Conservation (phyloP, 164 flowering plant genomes). For the Umbellularia californica region DNA sequence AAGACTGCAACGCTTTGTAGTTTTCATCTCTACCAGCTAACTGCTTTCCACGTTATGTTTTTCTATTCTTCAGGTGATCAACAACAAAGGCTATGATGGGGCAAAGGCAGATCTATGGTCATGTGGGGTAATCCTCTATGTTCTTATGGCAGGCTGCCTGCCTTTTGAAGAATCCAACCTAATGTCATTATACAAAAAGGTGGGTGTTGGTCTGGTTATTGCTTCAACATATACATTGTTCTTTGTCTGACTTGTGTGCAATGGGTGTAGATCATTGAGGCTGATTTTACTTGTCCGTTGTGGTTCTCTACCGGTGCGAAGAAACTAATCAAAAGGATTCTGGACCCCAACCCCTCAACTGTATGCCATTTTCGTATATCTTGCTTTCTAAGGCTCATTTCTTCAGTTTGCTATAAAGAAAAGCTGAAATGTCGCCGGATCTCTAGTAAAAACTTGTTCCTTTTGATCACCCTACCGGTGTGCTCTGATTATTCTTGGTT, state of each 20-base stretch:
- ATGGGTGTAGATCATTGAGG: conserved; percentile 68
- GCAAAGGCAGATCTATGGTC: conserved; percentile 98
- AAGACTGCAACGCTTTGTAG: not conserved
- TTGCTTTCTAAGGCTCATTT: not conserved
- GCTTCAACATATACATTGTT: not conserved
- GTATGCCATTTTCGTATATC: conserved; percentile 33
- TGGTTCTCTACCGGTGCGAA: conserved; percentile 95
- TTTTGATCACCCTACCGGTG: not conserved
- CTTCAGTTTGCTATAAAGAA: not conserved
- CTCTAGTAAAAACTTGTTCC: not conserved
- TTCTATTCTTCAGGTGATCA: conserved; percentile 51
- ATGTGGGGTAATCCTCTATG: conserved; percentile 92
- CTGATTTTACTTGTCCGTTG: conserved; percentile 82
- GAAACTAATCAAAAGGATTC: conserved; percentile 77
- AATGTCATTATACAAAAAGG: conserved; percentile 79
- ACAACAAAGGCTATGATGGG: conserved; percentile 94
- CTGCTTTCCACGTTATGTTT: not conserved
- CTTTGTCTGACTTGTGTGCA: conserved; percentile 1
- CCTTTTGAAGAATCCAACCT: conserved; percentile 95
- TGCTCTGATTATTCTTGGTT: not conserved
- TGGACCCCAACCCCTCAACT: conserved; percentile 78
- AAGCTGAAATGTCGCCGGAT: not conserved
- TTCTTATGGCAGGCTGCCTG: conserved; percentile 92
- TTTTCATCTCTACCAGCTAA: not conserved
- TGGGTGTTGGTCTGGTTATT: conserved; percentile 13